Base-by-base conservation (phyloP, 106 monocot genomes). In the Vanilla planifolia region DNA sequence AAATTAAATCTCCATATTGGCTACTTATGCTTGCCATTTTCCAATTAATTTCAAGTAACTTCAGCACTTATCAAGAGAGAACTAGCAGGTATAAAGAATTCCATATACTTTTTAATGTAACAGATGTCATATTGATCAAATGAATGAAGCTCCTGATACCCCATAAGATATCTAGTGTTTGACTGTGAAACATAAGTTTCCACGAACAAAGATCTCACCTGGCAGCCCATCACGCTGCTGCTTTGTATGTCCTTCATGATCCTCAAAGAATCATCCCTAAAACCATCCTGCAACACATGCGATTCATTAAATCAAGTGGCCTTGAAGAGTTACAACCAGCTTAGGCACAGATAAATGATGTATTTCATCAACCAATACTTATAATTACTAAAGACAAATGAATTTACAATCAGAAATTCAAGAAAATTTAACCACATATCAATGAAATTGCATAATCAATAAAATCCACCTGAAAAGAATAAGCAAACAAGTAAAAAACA, bases 181-280 rank as follows among this genome's bases (percentile, higher is more conserved):
- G n/a, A n/a, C n/a, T n/a, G n/a, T n/a, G n/a, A n/a, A n/a, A n/a
- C n/a, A n/a, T n/a, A n/a, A n/a, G n/a, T n/a, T n/a, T n/a, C n/a
- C n/a, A n/a, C n/a, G n/a, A n/a, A n/a, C n/a, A n/a, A n/a, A n/a
- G n/a, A n/a, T n/a, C n/a, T n/a, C 22, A 70, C 70, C 70, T 70
- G 70, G 40, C 70, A 70, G n/a, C 45, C 42, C 10, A 40, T 52
- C 0, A 16, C 21, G 42, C 61, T 69, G 69, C 48, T 70, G 27
- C 61, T 62, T 61, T 52, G 60, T 51, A 70, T 70, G 52, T 70
- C 70, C 19, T 62, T 70, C 52, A 70, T 70, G 16, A 70, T 70
- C 61, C 61, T 70, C 61, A 61, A 61, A 28, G 70, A 70, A 30
- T 70, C 70, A 70, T 70, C 70, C 24, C 42, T 61, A 48, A 70